These are phyloP conservation scores for Mollisia scopiformis DNA, from an alignment of 2,329 filamentous ascomycete genomes.

Conservation along the genomic window DNA sequence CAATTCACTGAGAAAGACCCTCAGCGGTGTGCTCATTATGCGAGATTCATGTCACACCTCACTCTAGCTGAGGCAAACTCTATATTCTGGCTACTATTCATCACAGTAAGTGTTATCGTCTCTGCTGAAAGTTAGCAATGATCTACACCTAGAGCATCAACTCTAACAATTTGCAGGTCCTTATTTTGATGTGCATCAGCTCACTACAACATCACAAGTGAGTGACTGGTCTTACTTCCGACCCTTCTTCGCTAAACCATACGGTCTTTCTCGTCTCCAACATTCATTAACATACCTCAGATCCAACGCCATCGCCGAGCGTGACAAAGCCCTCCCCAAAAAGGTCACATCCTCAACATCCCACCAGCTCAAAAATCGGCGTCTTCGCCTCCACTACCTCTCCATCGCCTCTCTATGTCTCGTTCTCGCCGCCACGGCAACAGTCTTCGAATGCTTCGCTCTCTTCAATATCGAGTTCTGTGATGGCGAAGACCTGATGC, in stretches of 20 bases:
- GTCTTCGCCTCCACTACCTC: slow-evolving; percentile 40
- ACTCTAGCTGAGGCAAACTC: slow-evolving; percentile 46
- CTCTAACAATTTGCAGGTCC: slow-evolving; percentile 26
- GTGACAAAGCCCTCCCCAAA: slow-evolving; percentile 13
- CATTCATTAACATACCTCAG: neutral
- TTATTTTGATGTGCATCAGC: slow-evolving; percentile 47
- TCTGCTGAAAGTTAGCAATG: neutral
- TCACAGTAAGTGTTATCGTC: slow-evolving; percentile 36
- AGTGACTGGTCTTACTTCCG: neutral
- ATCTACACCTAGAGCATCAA: neutral
- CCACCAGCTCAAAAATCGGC: slow-evolving; percentile 14
- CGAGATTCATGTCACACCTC: slow-evolving; percentile 48
- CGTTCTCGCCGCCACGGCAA: slow-evolving; percentile 44
- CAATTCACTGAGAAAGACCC: slow-evolving; percentile 38
- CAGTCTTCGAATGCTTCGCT: slow-evolving; percentile 57
- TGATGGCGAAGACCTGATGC: slow-evolving; percentile 61
- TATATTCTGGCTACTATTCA: slow-evolving; percentile 51
- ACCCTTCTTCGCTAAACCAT: neutral
- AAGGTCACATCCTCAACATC: slow-evolving; percentile 31
- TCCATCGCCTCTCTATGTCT: slow-evolving; percentile 49
- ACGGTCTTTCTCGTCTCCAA: neutral
- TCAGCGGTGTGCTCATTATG: slow-evolving; percentile 43
- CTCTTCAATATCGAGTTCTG: slow-evolving; percentile 50
- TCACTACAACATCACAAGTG: slow-evolving; percentile 39
- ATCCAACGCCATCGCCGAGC: slow-evolving; percentile 19